Percentiles rank a stretch among this genome's conserved stretches.
These are phyloP conservation scores for Boletus huronensis DNA, from an alignment of 768 basidiomycete species.

Conservation along the genomic window DNA sequence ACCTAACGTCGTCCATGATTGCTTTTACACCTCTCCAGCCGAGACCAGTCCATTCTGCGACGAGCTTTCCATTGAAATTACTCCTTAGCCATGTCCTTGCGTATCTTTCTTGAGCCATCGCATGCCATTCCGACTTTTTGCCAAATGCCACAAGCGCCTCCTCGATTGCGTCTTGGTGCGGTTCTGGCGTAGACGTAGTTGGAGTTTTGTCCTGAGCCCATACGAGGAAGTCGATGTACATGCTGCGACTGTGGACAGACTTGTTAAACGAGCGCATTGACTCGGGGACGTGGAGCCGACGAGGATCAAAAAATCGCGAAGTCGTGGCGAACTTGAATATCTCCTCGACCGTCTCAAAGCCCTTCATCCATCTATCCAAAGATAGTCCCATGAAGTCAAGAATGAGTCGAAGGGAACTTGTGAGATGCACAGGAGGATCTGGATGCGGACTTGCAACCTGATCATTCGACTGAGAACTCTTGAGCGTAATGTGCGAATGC, in stretches of 20 bases:
- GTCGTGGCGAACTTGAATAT: slow-evolving; percentile 57
- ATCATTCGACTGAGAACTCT: slow-evolving; percentile 20
- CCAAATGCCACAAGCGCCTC: slow-evolving; percentile 52
- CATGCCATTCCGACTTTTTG: slow-evolving; percentile 48
- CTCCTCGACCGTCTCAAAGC: slow-evolving; percentile 52
- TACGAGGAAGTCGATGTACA: slow-evolving; percentile 57
- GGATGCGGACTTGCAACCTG: slow-evolving; percentile 29
- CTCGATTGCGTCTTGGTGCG: slow-evolving; percentile 28
- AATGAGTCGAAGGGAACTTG: slow-evolving; percentile 46
- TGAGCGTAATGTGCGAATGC: not conserved
- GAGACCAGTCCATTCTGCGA: slow-evolving; percentile 54
- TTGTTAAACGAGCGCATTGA: slow-evolving; percentile 37
- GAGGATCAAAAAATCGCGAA: slow-evolving; percentile 51
- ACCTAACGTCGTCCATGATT: slow-evolving; percentile 51
- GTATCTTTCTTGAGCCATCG: slow-evolving; percentile 28
- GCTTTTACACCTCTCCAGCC: slow-evolving; percentile 46
- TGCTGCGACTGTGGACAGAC: slow-evolving; percentile 45
- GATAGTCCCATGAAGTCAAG: slow-evolving; percentile 56
- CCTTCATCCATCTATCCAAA: slow-evolving; percentile 45
- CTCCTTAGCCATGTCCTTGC: slow-evolving; percentile 36
- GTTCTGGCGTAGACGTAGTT: slow-evolving; percentile 10
- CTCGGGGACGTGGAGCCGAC: slow-evolving; percentile 32
- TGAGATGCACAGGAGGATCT: slow-evolving; percentile 45
- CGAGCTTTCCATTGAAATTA: slow-evolving; percentile 46
- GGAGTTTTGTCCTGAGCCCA: slow-evolving; percentile 39